phyloP scores from a whole-genome alignment of 306 rosid species.

The Pueraria montana region DNA sequence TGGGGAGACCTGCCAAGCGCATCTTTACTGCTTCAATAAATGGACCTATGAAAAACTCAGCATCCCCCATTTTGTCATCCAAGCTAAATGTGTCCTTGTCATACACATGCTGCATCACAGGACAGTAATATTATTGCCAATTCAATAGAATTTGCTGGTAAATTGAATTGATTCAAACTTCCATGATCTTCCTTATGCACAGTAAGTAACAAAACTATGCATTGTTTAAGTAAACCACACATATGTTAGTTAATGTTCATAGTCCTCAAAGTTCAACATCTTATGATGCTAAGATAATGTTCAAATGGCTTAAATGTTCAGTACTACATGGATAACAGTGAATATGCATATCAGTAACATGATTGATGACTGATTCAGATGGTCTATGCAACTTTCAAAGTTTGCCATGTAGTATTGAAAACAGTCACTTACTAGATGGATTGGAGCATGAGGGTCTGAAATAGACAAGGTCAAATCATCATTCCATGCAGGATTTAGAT shows the following conservation, averaged over 20 bases:
- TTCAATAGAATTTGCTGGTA: conserved; percentile 1
- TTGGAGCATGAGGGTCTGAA: conserved; percentile 66
- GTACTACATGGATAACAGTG: conserved; percentile 1
- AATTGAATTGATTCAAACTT: conserved; percentile 3
- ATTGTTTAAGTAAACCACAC: neutral
- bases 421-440: conserved; percentile 69
- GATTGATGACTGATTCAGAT: conserved; percentile 3
- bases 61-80: conserved; percentile 94
- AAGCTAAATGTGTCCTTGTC: conserved; percentile 73
- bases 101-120: conserved; percentile 67
- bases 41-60: conserved; percentile 68
- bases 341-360: conserved; percentile 26
- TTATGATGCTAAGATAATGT: conserved; percentile 9
- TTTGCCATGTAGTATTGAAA: conserved; percentile 5
- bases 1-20: conserved; percentile 53
- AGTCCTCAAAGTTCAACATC: conserved; percentile 29
- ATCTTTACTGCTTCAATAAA: conserved; percentile 62
- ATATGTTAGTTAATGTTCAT: neutral
- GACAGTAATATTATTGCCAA: neutral
- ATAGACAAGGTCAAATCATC: conserved; percentile 82
- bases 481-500: conserved; percentile 86
- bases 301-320: conserved; percentile 16
- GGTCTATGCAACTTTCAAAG: neutral
- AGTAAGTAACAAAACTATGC: neutral
- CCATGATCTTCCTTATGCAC: neutral